Percentiles rank a stretch among this genome's conserved stretches.
Evolutionary conservation across 169 alveolate species (phyloP).

Genomic region (Prorocentrum cordatum): DNA sequence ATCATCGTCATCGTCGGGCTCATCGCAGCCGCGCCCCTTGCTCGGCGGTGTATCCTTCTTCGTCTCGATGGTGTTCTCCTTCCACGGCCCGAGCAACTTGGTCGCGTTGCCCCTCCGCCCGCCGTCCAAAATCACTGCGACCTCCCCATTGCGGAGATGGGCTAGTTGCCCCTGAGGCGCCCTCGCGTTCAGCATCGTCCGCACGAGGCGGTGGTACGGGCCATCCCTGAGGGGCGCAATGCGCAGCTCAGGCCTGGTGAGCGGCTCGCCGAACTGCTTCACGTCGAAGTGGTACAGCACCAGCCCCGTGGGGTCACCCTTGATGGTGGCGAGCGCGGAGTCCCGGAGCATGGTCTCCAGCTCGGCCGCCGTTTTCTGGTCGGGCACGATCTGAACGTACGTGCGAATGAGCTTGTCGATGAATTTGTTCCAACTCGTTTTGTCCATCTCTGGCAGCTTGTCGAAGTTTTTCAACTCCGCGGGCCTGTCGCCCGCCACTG

Average conservation of each 20-base stretch:
- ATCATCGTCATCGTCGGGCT: no score
- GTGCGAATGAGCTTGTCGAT: not conserved
- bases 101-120: not conserved
- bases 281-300: not conserved
- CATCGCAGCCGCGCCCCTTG: no score
- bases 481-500: not conserved
- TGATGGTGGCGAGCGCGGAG: not conserved
- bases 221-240: not conserved
- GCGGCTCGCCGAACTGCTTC: not conserved
- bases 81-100: not conserved
- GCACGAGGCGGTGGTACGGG: not conserved
- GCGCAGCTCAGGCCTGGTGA: slow-evolving; percentile 6
- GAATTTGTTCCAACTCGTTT: not conserved
- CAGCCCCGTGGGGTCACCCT: not conserved
- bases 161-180: not conserved
- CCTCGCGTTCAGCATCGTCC: not conserved
- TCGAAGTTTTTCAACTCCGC: not conserved
- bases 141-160: not conserved
- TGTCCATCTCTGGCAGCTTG: not conserved
- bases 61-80: no score
- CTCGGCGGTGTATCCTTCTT: no score
- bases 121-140: not conserved
- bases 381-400: not conserved
- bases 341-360: not conserved
- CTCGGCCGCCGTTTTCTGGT: not conserved